Percentiles rank a stretch among this genome's conserved stretches.
Evolutionary conservation across 495 filamentous ascomycete genomes (phyloP).

Genomic region (Penicillium salamii): DNA sequence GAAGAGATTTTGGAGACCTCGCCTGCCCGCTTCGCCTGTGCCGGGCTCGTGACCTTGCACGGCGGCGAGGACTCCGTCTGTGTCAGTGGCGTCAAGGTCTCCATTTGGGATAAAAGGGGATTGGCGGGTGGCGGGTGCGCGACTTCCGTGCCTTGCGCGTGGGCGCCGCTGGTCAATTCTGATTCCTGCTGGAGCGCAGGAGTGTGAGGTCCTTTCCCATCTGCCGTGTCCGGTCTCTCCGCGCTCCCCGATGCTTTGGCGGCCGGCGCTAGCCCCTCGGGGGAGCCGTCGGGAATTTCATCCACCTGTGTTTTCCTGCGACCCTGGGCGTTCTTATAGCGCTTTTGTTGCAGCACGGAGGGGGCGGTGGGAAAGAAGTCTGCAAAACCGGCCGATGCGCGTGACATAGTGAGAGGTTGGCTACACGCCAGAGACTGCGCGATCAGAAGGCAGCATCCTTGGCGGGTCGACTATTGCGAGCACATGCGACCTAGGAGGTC

Average conservation of each 20-base stretch:
- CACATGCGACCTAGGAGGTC: slow-evolving; percentile 22
- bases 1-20: slow-evolving; percentile 17
- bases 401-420: slow-evolving; percentile 64
- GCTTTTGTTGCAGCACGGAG: slow-evolving; percentile 58
- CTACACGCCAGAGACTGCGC: slow-evolving; percentile 42
- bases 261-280: slow-evolving; percentile 4
- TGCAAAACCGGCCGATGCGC: slow-evolving; percentile 78
- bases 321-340: slow-evolving; percentile 41
- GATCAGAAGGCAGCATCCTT: slow-evolving; percentile 44
- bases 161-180: slow-evolving; percentile 65
- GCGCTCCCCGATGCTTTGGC: slow-evolving; percentile 12
- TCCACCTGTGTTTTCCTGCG: slow-evolving; percentile 27
- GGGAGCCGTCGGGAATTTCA: slow-evolving; percentile 7
- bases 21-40: slow-evolving; percentile 33
- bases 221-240: slow-evolving; percentile 11
- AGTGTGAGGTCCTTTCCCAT: slow-evolving; percentile 10
- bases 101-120: slow-evolving; percentile 47
- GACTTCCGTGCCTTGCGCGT: slow-evolving; percentile 48
- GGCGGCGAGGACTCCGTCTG: slow-evolving; percentile 73
- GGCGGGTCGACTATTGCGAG: slow-evolving; percentile 22
- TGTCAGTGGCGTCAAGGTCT: slow-evolving; percentile 72
- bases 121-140: slow-evolving; percentile 26
- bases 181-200: slow-evolving; percentile 43
- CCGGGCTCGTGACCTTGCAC: slow-evolving; percentile 53
- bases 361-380: slow-evolving; percentile 90